phyloP scores from a whole-genome alignment of 495 filamentous ascomycete species.

The Thermochaetoides thermophila region DNA sequence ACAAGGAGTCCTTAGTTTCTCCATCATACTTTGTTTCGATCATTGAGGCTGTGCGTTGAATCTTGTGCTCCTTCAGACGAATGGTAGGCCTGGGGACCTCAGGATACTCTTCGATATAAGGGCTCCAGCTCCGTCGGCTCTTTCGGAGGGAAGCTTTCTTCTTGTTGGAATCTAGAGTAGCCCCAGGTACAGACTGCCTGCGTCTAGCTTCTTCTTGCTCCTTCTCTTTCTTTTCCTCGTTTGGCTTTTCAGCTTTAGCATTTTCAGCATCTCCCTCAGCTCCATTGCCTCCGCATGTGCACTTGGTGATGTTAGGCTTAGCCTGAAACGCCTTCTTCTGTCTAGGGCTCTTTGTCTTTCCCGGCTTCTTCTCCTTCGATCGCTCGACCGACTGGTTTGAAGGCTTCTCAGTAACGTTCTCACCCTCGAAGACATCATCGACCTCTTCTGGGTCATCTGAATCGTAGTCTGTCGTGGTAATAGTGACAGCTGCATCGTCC shows the following conservation, averaged over 20 bases:
- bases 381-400: too few relatives aligned
- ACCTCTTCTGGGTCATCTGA: constrained; percentile 16
- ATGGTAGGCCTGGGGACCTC: constrained; percentile 9
- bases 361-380: background rate
- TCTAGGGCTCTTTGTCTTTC: constrained; percentile 7
- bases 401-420: background rate
- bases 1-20: constrained; percentile 4
- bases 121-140: constrained; percentile 4
- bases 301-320: constrained; percentile 3
- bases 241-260: constrained; percentile 1
- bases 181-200: too few relatives aligned
- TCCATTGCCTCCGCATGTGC: constrained; percentile 1
- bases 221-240: constrained; percentile 9
- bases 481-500: constrained; percentile 5
- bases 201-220: constrained; percentile 4
- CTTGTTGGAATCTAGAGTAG: too few relatives aligned
- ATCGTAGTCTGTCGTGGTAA: constrained; percentile 17
- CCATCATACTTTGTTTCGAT: constrained; percentile 7
- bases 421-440: constrained; percentile 13
- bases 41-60: constrained; percentile 10
- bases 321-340: constrained; percentile 6
- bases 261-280: constrained; percentile 5
- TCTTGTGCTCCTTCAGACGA: constrained; percentile 15
- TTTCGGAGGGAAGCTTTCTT: constrained; percentile 2
- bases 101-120: constrained; percentile 21